phyloP scores from a whole-genome alignment of 2,329 filamentous ascomycete species.

The Zymoseptoria brevis region DNA sequence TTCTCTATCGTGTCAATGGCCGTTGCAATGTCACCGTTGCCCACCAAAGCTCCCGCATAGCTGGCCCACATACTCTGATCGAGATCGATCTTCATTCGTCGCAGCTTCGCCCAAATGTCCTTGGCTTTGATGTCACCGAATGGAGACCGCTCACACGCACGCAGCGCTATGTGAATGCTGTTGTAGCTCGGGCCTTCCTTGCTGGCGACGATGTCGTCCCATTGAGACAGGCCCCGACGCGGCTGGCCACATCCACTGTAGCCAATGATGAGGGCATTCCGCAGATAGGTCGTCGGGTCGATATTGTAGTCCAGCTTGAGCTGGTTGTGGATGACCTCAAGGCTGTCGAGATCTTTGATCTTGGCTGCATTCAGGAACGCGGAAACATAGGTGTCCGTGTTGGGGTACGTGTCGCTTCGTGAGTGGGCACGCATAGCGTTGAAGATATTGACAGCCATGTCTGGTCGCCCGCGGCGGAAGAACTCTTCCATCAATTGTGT shows the following conservation, averaged over 20 bases:
- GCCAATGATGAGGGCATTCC: constrained; percentile 81
- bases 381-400: constrained; percentile 63
- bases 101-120: constrained; percentile 63
- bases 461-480: constrained; percentile 67
- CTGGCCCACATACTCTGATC: constrained; percentile 64
- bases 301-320: constrained; percentile 84
- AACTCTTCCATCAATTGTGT: constrained; percentile 73
- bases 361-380: constrained; percentile 64
- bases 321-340: constrained; percentile 81
- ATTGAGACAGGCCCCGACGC: constrained; percentile 64
- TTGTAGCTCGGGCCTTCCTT: constrained; percentile 79
- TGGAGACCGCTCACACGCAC: constrained; percentile 59
- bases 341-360: constrained; percentile 43
- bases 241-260: constrained; percentile 64
- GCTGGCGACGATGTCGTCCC: constrained; percentile 73
- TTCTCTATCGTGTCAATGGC: constrained; percentile 58
- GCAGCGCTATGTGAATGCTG: constrained; percentile 73
- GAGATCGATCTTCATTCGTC: constrained; percentile 69
- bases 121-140: constrained; percentile 40
- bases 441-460: constrained; percentile 82
- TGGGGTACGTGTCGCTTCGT: constrained; percentile 56
- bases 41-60: constrained; percentile 69
- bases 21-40: constrained; percentile 62
- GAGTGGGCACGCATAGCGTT: constrained; percentile 84
- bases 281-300: constrained; percentile 64